Percentiles rank a stretch among this genome's conserved stretches.
Evolutionary conservation across 225 moss, liverwort and hornwort genomes (phyloP).

Genomic region (Ulota crispa): DNA sequence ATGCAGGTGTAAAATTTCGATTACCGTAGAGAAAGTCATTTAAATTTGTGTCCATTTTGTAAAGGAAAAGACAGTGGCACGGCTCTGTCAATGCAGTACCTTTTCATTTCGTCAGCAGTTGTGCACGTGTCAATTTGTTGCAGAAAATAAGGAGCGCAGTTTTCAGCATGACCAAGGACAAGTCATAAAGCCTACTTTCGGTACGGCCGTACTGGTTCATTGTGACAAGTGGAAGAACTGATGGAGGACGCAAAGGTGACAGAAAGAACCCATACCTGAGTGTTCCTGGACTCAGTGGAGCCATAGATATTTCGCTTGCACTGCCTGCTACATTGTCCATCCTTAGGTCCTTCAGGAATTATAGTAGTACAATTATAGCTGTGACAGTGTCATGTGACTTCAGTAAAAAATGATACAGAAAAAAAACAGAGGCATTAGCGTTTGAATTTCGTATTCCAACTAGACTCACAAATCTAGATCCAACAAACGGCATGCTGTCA

Average conservation of each 20-base stretch:
- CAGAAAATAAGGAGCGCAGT: neutral
- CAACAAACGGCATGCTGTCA: neutral
- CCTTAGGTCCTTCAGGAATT: neutral
- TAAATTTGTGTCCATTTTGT: neutral
- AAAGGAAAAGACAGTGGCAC: neutral
- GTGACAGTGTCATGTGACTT: slow-evolving; percentile 9
- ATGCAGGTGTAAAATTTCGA: neutral
- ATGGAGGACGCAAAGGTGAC: slow-evolving; percentile 1
- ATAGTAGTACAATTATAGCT: neutral
- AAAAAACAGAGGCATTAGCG: neutral
- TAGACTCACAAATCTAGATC: slow-evolving; percentile 2
- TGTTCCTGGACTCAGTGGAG: neutral
- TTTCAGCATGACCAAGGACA: slow-evolving; percentile 19
- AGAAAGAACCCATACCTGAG: neutral
- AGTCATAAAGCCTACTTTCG: neutral
- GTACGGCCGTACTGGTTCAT: neutral
- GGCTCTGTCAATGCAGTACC: neutral
- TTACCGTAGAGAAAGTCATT: no score
- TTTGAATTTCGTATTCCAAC: neutral
- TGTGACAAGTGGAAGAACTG: neutral
- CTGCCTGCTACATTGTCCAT: slow-evolving; percentile 4
- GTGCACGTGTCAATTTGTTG: slow-evolving; percentile 4
- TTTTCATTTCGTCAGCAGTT: neutral
- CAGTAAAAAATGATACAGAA: neutral
- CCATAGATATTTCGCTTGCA: slow-evolving; percentile 6